Evolutionary conservation across 495 filamentous ascomycete species (phyloP).

Genomic region (Neurospora intermedia): DNA sequence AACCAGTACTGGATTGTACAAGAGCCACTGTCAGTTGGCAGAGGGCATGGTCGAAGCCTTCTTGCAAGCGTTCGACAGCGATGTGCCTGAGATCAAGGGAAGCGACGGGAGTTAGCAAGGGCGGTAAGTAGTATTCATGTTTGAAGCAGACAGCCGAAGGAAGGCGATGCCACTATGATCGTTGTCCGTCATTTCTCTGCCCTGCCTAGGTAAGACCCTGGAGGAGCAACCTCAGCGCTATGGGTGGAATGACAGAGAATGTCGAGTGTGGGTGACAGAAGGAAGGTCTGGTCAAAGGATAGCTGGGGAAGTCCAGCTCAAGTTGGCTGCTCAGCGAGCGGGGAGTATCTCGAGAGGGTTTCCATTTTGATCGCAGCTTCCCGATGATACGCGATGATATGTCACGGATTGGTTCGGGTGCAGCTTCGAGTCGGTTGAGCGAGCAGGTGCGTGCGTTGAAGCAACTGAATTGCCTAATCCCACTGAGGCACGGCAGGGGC

Average conservation of each 20-base stretch:
- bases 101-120: no score
- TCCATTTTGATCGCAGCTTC: background rate
- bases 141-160: no score
- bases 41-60: background rate
- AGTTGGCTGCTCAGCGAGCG: no score
- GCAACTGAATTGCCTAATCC: background rate
- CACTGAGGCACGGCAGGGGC: background rate
- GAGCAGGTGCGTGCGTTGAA: background rate
- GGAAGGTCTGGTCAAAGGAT: background rate
- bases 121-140: no score
- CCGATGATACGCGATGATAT: background rate
- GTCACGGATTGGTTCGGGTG: background rate
- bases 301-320: background rate
- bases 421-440: background rate
- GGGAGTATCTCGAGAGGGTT: background rate
- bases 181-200: no score
- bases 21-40: background rate
- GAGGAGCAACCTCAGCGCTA: no score
- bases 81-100: no score
- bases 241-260: no score
- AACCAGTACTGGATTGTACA: no score
- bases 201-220: no score
- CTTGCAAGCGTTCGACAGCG: background rate
- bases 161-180: no score
- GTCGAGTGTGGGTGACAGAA: no score